A percentile compares a stretch with the other conserved stretches of the same genome.
Evolutionary conservation across 1,139 yeast species (phyloP).

Genomic region (Zhuliangozyma parablackwelliae): DNA sequence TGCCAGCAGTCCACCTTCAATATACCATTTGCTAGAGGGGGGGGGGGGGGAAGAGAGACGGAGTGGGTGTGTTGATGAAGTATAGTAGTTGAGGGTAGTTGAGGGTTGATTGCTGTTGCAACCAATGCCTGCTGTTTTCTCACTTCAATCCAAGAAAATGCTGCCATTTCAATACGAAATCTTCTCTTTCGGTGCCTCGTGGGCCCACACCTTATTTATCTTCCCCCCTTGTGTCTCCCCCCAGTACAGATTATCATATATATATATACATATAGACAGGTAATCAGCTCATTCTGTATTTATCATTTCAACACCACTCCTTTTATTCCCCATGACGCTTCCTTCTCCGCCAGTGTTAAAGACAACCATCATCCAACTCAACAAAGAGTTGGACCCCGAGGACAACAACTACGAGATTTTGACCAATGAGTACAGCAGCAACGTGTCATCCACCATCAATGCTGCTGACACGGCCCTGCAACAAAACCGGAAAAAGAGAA

Average conservation of each 20-base stretch:
- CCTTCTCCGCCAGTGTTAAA: slow-evolving; percentile 61
- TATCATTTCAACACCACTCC: not conserved
- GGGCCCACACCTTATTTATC: not conserved
- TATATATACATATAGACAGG: too few species aligned
- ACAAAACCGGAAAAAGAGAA: slow-evolving; percentile 35
- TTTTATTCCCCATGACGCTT: slow-evolving; percentile 12
- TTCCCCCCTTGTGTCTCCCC: not conserved
- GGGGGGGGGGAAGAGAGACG: too few species aligned
- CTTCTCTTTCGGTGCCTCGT: too few species aligned
- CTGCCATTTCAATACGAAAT: too few species aligned
- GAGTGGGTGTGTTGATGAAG: too few species aligned
- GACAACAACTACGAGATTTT: slow-evolving; percentile 42
- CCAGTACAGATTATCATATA: not conserved
- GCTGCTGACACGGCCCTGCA: not conserved
- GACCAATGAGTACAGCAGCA: slow-evolving; percentile 28
- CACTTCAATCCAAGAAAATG: too few species aligned
- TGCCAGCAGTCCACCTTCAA: too few species aligned
- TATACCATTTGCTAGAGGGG: too few species aligned
- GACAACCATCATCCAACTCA: slow-evolving; percentile 59
- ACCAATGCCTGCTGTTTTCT: too few species aligned
- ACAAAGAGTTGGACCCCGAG: slow-evolving; percentile 41
- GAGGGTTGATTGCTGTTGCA: too few species aligned
- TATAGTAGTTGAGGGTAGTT: too few species aligned
- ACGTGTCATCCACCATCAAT: not conserved
- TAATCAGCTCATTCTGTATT: not conserved